phyloP scores from a whole-genome alignment of 805 yeast genomes.

The Teunomyces pallodes region DNA sequence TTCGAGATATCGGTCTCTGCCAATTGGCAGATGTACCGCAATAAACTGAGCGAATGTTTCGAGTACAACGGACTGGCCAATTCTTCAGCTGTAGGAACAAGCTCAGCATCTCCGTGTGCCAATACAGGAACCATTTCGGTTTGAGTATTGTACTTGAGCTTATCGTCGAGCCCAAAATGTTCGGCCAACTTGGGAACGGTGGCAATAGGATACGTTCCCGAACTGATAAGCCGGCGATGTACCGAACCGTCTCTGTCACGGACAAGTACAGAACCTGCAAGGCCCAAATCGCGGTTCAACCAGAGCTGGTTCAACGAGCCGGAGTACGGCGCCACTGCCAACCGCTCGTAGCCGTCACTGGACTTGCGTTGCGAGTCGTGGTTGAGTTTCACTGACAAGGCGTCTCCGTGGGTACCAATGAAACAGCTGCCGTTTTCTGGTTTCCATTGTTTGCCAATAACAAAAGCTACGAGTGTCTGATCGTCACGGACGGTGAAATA shows the following conservation, averaged over 20 bases:
- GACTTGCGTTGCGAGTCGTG: constrained; percentile 21
- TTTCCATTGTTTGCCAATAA: constrained; percentile 37
- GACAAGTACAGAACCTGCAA: constrained; percentile 37
- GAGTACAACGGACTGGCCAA: constrained; percentile 22
- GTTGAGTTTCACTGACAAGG: constrained; percentile 35
- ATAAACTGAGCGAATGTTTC: constrained; percentile 31
- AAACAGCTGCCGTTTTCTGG: constrained; percentile 26
- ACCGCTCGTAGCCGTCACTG: constrained; percentile 32
- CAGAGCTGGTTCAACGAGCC: constrained; percentile 33
- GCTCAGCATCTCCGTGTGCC: constrained; percentile 17
- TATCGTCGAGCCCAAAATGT: constrained; percentile 29
- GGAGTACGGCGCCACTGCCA: constrained; percentile 43
- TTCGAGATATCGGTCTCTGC: constrained; percentile 19
- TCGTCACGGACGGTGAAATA: constrained; percentile 33
- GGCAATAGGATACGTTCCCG: constrained; percentile 37
- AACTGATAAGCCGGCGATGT: constrained; percentile 25
- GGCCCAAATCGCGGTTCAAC: constrained; percentile 43
- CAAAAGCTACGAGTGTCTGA: constrained; percentile 35
- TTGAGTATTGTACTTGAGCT: constrained; percentile 30
- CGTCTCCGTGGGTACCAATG: constrained; percentile 36
- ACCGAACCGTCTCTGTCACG: constrained; percentile 21
- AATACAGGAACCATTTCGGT: constrained; percentile 40
- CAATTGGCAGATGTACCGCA: constrained; percentile 29
- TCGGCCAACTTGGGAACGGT: constrained; percentile 40
- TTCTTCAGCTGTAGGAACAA: constrained; percentile 29